Conservation (phyloP, 2,329 filamentous ascomycete species). For the Pezicula radicicola region DNA sequence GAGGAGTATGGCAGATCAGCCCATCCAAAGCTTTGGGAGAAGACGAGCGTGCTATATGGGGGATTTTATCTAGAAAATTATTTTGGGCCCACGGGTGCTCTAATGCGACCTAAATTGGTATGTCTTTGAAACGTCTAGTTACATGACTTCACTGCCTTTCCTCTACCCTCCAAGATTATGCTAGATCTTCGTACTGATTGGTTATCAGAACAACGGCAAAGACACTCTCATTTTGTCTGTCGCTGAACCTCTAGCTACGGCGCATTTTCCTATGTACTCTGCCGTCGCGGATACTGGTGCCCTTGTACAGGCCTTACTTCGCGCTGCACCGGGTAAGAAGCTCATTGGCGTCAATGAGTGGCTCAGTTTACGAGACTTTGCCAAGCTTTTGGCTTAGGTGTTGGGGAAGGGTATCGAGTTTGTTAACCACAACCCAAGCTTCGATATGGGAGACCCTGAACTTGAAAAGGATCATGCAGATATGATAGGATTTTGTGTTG, state of each 20-base stretch:
- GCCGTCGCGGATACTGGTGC: slow-evolving; percentile 1
- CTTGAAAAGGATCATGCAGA: slow-evolving; percentile 1
- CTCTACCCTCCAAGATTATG: background rate
- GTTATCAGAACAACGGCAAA: slow-evolving; percentile 3
- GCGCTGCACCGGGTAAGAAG: slow-evolving; percentile 3
- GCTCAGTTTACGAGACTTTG: slow-evolving; percentile 4
- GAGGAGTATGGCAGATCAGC: slow-evolving; percentile 24
- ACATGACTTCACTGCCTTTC: background rate
- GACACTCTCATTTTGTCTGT: slow-evolving; percentile 1
- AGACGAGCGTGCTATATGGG: slow-evolving; percentile 30
- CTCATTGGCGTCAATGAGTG: slow-evolving; percentile 6
- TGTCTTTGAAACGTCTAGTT: background rate
- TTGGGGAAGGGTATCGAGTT: slow-evolving; percentile 1
- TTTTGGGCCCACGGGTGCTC: background rate
- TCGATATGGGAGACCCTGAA: slow-evolving; percentile 3
- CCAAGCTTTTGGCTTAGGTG: slow-evolving; percentile 1
- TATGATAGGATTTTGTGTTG: slow-evolving; percentile 4
- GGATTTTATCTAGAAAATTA: slow-evolving; percentile 19
- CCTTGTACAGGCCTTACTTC: slow-evolving; percentile 1
- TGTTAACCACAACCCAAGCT: slow-evolving; percentile 1
- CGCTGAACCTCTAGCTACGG: slow-evolving; percentile 2
- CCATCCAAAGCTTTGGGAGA: slow-evolving; percentile 23
- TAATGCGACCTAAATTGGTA: slow-evolving; percentile 4
- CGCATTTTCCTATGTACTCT: slow-evolving; percentile 1
- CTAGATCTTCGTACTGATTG: slow-evolving; percentile 1